Conservation (phyloP, 1,284 basidiomycete species). For the Ganoderma boninense region DNA sequence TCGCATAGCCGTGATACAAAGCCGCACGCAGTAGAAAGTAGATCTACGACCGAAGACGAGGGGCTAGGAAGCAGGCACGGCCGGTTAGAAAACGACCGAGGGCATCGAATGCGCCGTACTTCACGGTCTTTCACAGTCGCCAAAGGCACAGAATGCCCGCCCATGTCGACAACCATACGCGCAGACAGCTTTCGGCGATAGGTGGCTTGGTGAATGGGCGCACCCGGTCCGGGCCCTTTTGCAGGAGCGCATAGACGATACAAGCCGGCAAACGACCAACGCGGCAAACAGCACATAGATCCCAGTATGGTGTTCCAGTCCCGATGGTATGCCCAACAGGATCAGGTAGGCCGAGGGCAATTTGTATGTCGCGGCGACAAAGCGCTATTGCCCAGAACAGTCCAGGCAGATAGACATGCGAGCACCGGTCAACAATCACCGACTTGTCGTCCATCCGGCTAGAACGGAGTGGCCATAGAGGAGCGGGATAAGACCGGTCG, state of each 20-base stretch:
- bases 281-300: not conserved
- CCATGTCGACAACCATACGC: not conserved
- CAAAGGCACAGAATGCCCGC: not conserved
- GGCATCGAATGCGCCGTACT: not conserved
- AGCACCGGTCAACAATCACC: not conserved
- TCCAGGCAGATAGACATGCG: not conserved
- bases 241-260: not conserved
- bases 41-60: not conserved
- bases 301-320: not conserved
- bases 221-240: not conserved
- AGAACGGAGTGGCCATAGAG: not conserved
- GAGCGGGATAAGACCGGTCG: not conserved
- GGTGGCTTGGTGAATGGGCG: not conserved
- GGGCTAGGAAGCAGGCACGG: not conserved
- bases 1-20: not conserved
- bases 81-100: not conserved
- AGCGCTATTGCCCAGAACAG: not conserved
- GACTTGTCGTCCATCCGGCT: conserved; percentile 4
- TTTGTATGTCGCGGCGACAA: conserved; percentile 2
- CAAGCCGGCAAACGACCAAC: not conserved
- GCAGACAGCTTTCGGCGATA: conserved; percentile 6
- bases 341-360: not conserved
- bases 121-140: not conserved
- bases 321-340: not conserved
- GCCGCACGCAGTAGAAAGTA: not conserved